phyloP scores from a whole-genome alignment of 2,329 filamentous ascomycete species.

The Monosporascus cannonballus region DNA sequence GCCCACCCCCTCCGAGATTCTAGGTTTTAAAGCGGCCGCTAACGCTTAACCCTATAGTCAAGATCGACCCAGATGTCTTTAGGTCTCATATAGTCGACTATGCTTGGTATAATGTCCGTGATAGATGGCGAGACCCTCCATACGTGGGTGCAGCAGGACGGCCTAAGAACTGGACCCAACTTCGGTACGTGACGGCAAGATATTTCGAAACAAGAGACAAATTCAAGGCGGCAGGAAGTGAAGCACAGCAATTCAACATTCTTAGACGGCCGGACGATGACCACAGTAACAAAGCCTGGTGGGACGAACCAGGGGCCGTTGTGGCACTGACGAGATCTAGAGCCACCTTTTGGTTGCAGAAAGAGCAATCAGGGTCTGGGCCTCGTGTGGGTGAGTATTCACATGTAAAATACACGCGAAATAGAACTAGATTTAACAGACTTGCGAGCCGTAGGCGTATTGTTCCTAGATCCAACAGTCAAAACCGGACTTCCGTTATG shows the following conservation, averaged over 20 bases:
- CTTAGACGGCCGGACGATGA: conserved; percentile 17
- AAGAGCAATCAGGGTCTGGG: not conserved
- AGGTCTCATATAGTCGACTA: conserved; percentile 18
- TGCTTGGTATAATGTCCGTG: conserved; percentile 20
- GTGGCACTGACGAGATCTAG: conserved; percentile 17
- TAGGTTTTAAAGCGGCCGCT: not conserved
- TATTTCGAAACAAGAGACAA: conserved; percentile 12
- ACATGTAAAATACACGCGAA: not conserved
- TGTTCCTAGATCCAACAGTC: conserved; percentile 10
- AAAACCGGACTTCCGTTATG: conserved; percentile 15
- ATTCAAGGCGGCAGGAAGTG: conserved; percentile 6
- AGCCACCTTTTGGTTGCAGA: conserved; percentile 19
- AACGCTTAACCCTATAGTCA: not conserved
- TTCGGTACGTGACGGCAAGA: conserved; percentile 18
- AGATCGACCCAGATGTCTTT: conserved; percentile 15
- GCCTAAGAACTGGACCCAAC: conserved; percentile 18
- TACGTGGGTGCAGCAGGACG: conserved; percentile 14
- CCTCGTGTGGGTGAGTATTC: not conserved
- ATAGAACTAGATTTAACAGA: not conserved
- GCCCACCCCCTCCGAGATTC: not conserved
- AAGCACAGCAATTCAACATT: conserved; percentile 16
- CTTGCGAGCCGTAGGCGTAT: conserved; percentile 1
- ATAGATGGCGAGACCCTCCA: conserved; percentile 20
- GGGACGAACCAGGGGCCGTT: conserved; percentile 14
- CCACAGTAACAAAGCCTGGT: conserved; percentile 15